phyloP scores from a whole-genome alignment of 129 eudicot species.

The Smallanthus sonchifolius region DNA sequence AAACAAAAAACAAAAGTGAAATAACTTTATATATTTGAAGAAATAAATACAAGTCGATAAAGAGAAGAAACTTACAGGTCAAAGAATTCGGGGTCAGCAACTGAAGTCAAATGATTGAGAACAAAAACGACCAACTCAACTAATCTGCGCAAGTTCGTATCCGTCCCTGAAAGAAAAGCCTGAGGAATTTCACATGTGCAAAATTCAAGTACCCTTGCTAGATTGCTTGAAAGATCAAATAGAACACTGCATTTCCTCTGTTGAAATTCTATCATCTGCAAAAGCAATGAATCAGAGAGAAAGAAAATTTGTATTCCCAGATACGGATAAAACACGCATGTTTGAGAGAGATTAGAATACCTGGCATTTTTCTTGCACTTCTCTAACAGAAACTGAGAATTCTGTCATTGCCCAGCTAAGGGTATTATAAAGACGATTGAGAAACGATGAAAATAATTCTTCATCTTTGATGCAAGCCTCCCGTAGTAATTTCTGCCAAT shows the following conservation, averaged over 20 bases:
- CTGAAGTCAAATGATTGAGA: conserved; percentile 73
- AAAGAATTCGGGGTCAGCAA: conserved; percentile 75
- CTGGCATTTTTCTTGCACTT: conserved; percentile 87
- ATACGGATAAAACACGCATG: neutral
- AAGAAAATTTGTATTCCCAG: neutral
- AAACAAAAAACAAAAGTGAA: neutral
- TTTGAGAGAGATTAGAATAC: conserved; percentile 26
- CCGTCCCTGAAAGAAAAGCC: conserved; percentile 81
- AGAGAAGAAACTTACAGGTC: conserved; percentile 59
- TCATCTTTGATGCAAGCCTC: conserved; percentile 81
- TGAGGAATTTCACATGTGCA: conserved; percentile 83
- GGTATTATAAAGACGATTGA: conserved; percentile 82
- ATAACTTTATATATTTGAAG: neutral
- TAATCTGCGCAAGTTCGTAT: conserved; percentile 82
- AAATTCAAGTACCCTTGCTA: conserved; percentile 88
- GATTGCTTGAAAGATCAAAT: conserved; percentile 93
- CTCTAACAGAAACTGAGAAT: conserved; percentile 84
- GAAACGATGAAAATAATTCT: conserved; percentile 74
- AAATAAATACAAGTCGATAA: neutral
- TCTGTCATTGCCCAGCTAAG: conserved; percentile 99
- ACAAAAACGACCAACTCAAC: conserved; percentile 80
- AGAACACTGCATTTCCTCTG: conserved; percentile 84
- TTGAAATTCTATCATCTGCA: conserved; percentile 67
- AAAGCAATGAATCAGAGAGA: neutral
- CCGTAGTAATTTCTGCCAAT: conserved; percentile 63